phyloP scores from a whole-genome alignment of 768 basidiomycete genomes.

The Amanita pseudoporphyria region DNA sequence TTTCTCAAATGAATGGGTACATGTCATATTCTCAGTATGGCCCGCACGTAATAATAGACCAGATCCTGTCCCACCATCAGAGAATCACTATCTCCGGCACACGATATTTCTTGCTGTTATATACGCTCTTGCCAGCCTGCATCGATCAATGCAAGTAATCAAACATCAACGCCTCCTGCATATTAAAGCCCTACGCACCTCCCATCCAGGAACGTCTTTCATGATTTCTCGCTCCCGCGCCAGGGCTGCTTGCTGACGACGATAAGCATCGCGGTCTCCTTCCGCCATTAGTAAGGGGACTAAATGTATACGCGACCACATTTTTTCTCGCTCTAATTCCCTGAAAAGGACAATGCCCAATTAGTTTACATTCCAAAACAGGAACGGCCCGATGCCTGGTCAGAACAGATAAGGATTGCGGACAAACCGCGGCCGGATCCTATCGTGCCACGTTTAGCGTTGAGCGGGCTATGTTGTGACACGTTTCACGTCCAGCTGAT shows the following conservation, averaged over 20 bases:
- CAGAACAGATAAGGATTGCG: constrained; percentile 32
- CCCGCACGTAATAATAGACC: background rate
- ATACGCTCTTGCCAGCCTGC: constrained; percentile 79
- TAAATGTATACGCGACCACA: constrained; percentile 93
- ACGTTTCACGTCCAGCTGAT: constrained; percentile 68
- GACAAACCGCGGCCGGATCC: constrained; percentile 49
- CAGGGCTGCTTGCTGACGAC: constrained; percentile 67
- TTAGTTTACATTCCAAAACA: constrained; percentile 32
- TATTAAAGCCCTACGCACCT: constrained; percentile 48
- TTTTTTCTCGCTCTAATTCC: constrained; percentile 87
- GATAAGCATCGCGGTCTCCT: constrained; percentile 83
- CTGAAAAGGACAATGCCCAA: constrained; percentile 39
- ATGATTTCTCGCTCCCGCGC: constrained; percentile 84
- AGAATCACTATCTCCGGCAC: constrained; percentile 30
- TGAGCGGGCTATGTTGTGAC: constrained; percentile 48
- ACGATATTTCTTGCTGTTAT: constrained; percentile 69
- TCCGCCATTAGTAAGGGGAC: constrained; percentile 90
- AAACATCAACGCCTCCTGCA: constrained; percentile 1
- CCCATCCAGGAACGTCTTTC: constrained; percentile 90
- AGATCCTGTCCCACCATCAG: constrained; percentile 10
- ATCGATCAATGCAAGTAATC: constrained; percentile 7
- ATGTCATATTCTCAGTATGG: background rate
- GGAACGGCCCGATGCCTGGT: constrained; percentile 29
- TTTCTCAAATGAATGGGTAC: constrained; percentile 2
- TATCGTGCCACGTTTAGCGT: constrained; percentile 56